Evolutionary conservation across 306 rosid genomes (phyloP).

Genomic region (Quercus variabilis): DNA sequence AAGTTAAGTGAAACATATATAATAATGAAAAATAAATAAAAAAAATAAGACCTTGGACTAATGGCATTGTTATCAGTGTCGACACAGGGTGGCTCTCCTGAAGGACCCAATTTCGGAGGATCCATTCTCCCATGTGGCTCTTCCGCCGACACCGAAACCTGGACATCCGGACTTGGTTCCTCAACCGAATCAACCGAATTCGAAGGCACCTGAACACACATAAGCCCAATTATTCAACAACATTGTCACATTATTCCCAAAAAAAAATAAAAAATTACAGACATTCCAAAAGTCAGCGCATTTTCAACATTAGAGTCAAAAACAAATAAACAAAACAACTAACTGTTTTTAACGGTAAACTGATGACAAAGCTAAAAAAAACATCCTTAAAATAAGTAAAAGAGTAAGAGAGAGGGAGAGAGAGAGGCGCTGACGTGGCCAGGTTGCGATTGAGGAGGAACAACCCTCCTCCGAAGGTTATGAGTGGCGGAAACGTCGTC

Average conservation of each 20-base stretch:
- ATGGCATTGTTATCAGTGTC: conserved; percentile 44
- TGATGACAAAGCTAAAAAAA: not conserved
- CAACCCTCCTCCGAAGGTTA: no score
- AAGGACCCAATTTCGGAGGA: conserved; percentile 38
- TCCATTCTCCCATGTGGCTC: conserved; percentile 46
- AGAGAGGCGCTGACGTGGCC: not conserved
- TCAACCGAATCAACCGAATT: conserved; percentile 41
- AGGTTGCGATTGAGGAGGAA: no score
- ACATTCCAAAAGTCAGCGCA: not conserved
- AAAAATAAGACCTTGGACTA: conserved; percentile 55
- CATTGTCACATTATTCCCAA: not conserved
- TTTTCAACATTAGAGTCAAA: conserved; percentile 4
- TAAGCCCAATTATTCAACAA: not conserved
- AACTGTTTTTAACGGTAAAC: not conserved
- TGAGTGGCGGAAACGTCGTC: conserved; percentile 15
- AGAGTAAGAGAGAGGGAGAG: not conserved
- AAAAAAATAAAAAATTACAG: not conserved
- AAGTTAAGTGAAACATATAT: no score
- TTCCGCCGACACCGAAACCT: conserved; percentile 35
- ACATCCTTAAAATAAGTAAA: conserved; percentile 4
- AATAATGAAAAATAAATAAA: no score
- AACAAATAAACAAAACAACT: no score
- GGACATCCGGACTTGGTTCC: conserved; percentile 50
- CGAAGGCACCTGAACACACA: conserved; percentile 37
- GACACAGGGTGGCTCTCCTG: conserved; percentile 36